phyloP scores from a whole-genome alignment of 352 stramenopile species.

The Phytophthora citrophthora region DNA sequence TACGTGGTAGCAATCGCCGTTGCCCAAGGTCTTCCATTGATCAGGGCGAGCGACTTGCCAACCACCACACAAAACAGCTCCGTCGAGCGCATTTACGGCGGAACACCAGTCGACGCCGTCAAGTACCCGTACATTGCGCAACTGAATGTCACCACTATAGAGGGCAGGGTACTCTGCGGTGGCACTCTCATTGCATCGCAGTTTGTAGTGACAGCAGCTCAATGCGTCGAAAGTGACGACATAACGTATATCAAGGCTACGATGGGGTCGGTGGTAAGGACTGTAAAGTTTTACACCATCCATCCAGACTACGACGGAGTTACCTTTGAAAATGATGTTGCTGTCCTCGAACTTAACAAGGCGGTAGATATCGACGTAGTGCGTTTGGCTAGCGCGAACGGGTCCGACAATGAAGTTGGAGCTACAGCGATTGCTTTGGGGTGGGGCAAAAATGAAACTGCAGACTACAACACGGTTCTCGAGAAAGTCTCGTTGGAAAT shows the following conservation, averaged over 20 bases:
- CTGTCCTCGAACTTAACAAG: slow-evolving; percentile 50
- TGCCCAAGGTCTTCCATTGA: too few species aligned
- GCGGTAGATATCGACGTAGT: slow-evolving; percentile 33
- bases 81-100: slow-evolving; percentile 6
- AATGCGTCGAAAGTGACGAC: slow-evolving; percentile 45
- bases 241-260: too few species aligned
- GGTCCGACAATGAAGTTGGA: slow-evolving; percentile 45
- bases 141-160: background rate
- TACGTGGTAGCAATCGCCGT: too few species aligned
- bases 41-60: too few species aligned
- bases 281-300: slow-evolving; percentile 4
- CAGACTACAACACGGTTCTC: slow-evolving; percentile 22
- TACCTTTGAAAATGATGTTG: slow-evolving; percentile 26
- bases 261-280: background rate
- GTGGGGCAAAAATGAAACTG: slow-evolving; percentile 48
- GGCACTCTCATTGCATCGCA: slow-evolving; percentile 24
- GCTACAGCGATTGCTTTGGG: slow-evolving; percentile 46
- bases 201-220: slow-evolving; percentile 64
- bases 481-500: slow-evolving; percentile 51
- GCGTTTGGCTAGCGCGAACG: slow-evolving; percentile 33
- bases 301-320: too few species aligned
- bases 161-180: slow-evolving; percentile 38
- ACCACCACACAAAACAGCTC: too few species aligned
- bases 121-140: slow-evolving; percentile 6
- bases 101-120: background rate